These are phyloP conservation scores for Ustilago shanxiensis DNA, from an alignment of 1,284 basidiomycete species.

Conservation along the genomic window DNA sequence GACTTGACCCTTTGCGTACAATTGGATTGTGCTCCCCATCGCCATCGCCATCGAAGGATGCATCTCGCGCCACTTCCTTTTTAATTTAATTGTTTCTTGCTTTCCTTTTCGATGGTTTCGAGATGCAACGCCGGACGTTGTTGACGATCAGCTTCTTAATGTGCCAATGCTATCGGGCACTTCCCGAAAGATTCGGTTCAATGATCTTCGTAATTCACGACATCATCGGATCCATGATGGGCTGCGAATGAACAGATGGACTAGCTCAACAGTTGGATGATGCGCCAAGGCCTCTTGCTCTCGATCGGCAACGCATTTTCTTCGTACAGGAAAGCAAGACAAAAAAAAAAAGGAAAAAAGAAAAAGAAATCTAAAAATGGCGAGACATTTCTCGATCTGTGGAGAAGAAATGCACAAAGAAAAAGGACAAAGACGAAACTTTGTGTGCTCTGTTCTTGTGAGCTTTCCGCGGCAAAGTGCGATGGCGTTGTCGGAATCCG, in stretches of 20 bases:
- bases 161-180: neutral
- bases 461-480: neutral
- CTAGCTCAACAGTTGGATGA: neutral
- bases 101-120: too few relatives aligned
- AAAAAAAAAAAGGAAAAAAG: neutral
- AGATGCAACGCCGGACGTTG: neutral
- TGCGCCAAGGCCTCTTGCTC: constrained; percentile 6
- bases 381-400: constrained; percentile 11
- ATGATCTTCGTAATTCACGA: neutral
- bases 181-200: neutral
- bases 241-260: neutral
- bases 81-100: neutral
- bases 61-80: constrained; percentile 14
- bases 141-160: too few relatives aligned
- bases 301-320: constrained; percentile 6
- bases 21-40: constrained; percentile 12
- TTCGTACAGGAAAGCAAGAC: neutral
- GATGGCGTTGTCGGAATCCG: constrained; percentile 6
- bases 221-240: neutral
- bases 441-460: neutral
- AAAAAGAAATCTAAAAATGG: neutral
- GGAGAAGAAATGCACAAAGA: constrained; percentile 3
- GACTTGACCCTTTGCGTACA: neutral
- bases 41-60: constrained; percentile 14
- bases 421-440: neutral